Base-by-base conservation (phyloP, 2,329 filamentous ascomycete species). In the Camptophora hylomeconis region DNA sequence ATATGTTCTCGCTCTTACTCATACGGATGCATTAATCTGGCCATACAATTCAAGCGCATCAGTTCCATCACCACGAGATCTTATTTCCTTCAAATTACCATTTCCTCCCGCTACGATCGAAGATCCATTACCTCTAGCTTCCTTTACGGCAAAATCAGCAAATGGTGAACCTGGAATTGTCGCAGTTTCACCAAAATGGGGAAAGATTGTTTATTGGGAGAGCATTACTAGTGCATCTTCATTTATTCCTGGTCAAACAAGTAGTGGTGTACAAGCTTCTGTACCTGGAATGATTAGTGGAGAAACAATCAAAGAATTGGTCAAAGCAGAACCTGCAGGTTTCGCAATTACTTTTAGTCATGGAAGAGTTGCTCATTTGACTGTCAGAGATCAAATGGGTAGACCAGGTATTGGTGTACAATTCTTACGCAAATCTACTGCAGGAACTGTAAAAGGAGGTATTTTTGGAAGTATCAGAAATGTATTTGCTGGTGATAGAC, bases 201-300 rank as follows among this genome's bases (percentile, higher is more conserved):
- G 89, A 29, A 86, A 77, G 52, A 73, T 95, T 29, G 76, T 82
- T 24, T 95, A 89, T 53, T 95, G 89, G 84, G 89, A 95, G 51
- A 92, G 83, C 20, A 80, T 95, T 39, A 84, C 87, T 32, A 84
- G 75, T 52, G 84, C 83, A 7, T 80, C 84, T 20, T 83, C 82
- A 1, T 67, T 92, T 31, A 71, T 92, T 21, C 80, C 87, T 46
- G 77, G 80, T 40, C 79, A 92, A 49, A 80, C 81, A 46, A 75
- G 80, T 40, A 77, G 75, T 40, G 81, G 81, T 10, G 72, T 92
- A 10, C 82, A 92, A 46, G 73, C 80, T 24, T 61, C 61, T 3
- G 72, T 93, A 37, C 64, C 71, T 2, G 78, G 79, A 37, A 67
- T 94, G 56, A 72, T 77, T 30, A 80, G 77, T 1, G 78, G 81